A percentile compares a stretch with the other conserved stretches of the same genome.
These are phyloP conservation scores for Annona cherimola DNA, from an alignment of 164 flowering plant genomes.

Conservation along the genomic window DNA sequence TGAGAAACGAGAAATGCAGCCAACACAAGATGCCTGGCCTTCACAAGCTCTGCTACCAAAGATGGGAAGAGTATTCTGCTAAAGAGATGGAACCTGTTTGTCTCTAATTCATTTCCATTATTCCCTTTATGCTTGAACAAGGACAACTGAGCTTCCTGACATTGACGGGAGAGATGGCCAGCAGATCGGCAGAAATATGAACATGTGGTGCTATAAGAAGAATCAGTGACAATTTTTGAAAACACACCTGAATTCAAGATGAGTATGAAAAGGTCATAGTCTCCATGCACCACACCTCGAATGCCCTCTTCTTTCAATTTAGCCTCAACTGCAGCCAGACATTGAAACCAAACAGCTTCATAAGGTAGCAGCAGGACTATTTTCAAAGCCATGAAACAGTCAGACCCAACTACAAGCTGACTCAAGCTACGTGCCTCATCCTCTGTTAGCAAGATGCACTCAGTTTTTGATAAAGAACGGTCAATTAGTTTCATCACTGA, in stretches of 20 bases:
- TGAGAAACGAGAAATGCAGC: slow-evolving; percentile 75
- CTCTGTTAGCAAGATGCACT: slow-evolving; percentile 44
- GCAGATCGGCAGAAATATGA: slow-evolving; percentile 60
- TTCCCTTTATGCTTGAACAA: slow-evolving; percentile 11
- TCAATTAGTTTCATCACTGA: slow-evolving; percentile 55
- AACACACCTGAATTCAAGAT: slow-evolving; percentile 56
- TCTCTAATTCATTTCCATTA: slow-evolving; percentile 4
- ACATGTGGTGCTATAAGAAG: slow-evolving; percentile 42
- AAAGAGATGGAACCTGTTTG: slow-evolving; percentile 29
- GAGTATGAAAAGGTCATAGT: slow-evolving; percentile 52
- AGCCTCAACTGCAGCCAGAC: slow-evolving; percentile 57
- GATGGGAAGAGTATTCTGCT: slow-evolving; percentile 52
- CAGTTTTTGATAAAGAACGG: slow-evolving; percentile 29
- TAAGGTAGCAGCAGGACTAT: slow-evolving; percentile 61
- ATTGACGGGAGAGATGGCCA: slow-evolving; percentile 54
- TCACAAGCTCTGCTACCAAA: slow-evolving; percentile 76
- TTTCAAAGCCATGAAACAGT: slow-evolving; percentile 65
- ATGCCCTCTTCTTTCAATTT: slow-evolving; percentile 55
- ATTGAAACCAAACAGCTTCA: slow-evolving; percentile 44
- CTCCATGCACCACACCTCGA: slow-evolving; percentile 26
- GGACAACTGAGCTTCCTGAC: slow-evolving; percentile 45
- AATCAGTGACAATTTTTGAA: slow-evolving; percentile 36
- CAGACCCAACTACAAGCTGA: slow-evolving; percentile 27
- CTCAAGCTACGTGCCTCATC: slow-evolving; percentile 44
- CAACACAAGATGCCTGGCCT: slow-evolving; percentile 57